phyloP scores from a whole-genome alignment of 1,284 basidiomycete species.

The Porodaedalea pini region DNA sequence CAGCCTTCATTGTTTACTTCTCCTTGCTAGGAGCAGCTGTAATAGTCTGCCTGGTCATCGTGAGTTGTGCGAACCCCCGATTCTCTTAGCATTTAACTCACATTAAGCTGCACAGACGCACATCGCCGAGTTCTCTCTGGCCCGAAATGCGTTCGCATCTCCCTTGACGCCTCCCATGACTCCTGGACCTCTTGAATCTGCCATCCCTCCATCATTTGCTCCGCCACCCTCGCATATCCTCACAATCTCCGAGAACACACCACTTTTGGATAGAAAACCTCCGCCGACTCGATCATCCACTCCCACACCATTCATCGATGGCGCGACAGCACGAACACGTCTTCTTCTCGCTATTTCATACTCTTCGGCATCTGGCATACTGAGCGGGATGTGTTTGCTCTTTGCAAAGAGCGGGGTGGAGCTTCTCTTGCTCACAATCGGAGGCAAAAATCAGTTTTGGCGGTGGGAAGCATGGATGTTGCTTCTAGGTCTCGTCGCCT shows the following conservation, averaged over 20 bases:
- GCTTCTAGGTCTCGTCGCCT: constrained; percentile 63
- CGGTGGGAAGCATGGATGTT: constrained; percentile 81
- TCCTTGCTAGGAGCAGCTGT: constrained; percentile 65
- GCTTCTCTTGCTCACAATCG: constrained; percentile 77
- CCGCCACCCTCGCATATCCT: constrained; percentile 35
- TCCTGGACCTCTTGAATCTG: constrained; percentile 31
- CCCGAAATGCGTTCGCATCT: constrained; percentile 31
- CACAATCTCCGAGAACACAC: constrained; percentile 52
- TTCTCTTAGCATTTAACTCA: neutral
- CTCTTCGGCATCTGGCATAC: constrained; percentile 86
- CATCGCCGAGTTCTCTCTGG: constrained; percentile 36
- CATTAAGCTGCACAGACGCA: constrained; percentile 32
- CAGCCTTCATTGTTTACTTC: constrained; percentile 82
- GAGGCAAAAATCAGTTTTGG: constrained; percentile 85
- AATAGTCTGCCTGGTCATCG: constrained; percentile 57
- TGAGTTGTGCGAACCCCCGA: constrained; percentile 38
- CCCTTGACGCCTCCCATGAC: constrained; percentile 32
- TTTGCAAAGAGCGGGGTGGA: constrained; percentile 95
- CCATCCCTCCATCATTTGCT: constrained; percentile 32
- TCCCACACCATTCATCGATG: constrained; percentile 26
- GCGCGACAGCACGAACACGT: constrained; percentile 46
- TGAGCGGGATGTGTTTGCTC: constrained; percentile 90
- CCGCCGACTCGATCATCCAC: constrained; percentile 22
- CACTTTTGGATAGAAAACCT: constrained; percentile 52
- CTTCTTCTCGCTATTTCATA: constrained; percentile 82